phyloP scores from a whole-genome alignment of 2,329 filamentous ascomycete species.

The Aspergillus terreus region DNA sequence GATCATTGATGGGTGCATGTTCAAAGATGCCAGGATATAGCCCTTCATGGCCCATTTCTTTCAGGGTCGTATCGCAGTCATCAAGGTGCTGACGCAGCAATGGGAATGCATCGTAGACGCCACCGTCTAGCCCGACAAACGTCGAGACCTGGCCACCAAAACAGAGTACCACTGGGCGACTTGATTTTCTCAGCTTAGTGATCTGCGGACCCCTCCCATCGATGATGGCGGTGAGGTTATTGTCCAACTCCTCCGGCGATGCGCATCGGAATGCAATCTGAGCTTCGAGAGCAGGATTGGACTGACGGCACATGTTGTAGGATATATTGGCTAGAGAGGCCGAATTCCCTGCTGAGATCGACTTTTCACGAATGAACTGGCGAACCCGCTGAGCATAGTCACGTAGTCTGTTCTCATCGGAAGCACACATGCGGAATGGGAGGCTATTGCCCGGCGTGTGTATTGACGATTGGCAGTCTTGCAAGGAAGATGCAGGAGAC shows the following conservation, averaged over 20 bases:
- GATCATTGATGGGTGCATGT: constrained; percentile 6
- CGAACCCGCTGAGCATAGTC: constrained; percentile 6
- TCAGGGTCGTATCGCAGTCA: constrained; percentile 27
- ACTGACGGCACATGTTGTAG: constrained; percentile 15
- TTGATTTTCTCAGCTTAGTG: constrained; percentile 1
- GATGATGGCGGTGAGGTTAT: neutral
- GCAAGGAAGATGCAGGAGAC: neutral
- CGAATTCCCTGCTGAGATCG: neutral
- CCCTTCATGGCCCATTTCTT: constrained; percentile 19
- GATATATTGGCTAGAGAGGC: constrained; percentile 12
- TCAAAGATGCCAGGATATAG: constrained; percentile 28
- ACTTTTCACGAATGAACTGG: constrained; percentile 1
- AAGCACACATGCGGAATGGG: constrained; percentile 11
- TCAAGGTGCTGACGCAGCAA: constrained; percentile 31
- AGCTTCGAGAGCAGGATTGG: constrained; percentile 11
- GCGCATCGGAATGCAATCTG: constrained; percentile 11
- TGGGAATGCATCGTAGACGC: constrained; percentile 22
- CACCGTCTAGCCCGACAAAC: constrained; percentile 19
- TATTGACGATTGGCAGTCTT: no score
- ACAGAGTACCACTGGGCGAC: constrained; percentile 27
- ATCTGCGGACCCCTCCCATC: constrained; percentile 2
- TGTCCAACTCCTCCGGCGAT: constrained; percentile 10
- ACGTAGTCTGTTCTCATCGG: constrained; percentile 9
- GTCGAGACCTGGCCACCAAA: constrained; percentile 39
- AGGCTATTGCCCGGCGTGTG: constrained; percentile 7